Base-by-base conservation (phyloP, 177 flowering plant species). In the Vitis hybrid region DNA sequence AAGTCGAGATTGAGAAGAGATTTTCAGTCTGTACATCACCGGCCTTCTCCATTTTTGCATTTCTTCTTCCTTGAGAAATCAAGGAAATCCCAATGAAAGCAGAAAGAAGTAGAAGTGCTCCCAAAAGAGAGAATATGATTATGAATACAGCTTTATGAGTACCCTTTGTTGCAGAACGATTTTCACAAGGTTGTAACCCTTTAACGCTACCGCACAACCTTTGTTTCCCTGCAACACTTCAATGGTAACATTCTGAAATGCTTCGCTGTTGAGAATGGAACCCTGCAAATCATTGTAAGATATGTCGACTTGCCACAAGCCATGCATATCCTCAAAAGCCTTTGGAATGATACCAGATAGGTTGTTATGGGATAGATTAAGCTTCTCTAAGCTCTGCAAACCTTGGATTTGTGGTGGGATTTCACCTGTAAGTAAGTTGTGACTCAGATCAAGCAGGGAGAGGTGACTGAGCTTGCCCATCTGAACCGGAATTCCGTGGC, bases 241-340 rank as follows among this genome's bases (percentile, higher is more conserved):
- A 2, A 57, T 2, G 18, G 72, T 57, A 69, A 67, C 72, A 32
- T 74, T 57, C 45, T 57, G 52, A 59, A 62, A 68, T 4, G 65
- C 63, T 18, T 57, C 50, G 14, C 30, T 68, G 49, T 63, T 55
- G 14, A 72, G 77, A 51, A 74, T 30, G 6, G 60, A 64, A 57
- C 77, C 77, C 49, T 69, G 65, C 57, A 74, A 64, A 18, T 45
- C 48, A 51, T 69, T 68, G 60, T 64, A 62, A 19, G 72, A 74
- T 51, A 69, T 49, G 54, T 74, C 64, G 9, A 74, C 10, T 10
- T 19, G 64, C 4, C 15, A 10, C 19, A 74, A 51, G 54, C 76
- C 62, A 18, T 8, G 13, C 72, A 68, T 64, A 18, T 14, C 21
- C 10, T 17, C 60, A 2, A 74, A 64, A 40, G 49, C 45, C 12